Evolutionary conservation across 306 rosid genomes (phyloP).

Genomic region (Begonia loranthoides): DNA sequence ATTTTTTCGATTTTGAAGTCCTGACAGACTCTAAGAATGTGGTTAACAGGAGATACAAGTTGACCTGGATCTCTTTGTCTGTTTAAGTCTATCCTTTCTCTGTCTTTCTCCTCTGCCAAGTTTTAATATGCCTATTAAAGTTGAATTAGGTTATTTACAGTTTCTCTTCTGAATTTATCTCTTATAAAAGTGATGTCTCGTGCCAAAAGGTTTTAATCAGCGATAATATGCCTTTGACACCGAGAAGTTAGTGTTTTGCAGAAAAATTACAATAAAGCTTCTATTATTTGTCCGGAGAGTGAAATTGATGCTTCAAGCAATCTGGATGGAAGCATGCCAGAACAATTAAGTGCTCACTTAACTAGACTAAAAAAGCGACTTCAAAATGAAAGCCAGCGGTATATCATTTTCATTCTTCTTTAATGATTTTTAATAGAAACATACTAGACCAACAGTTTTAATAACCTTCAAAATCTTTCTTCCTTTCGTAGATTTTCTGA

Average conservation of each 20-base stretch:
- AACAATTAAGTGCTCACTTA: conserved; percentile 58
- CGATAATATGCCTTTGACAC: conserved; percentile 13
- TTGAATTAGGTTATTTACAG: conserved; percentile 1
- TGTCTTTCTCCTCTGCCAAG: no score
- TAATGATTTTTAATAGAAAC: conserved; percentile 3
- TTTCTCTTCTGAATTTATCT: not conserved
- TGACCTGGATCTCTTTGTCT: no score
- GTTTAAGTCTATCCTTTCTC: no score
- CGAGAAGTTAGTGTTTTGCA: conserved; percentile 28
- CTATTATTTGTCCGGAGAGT: conserved; percentile 53
- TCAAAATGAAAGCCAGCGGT: conserved; percentile 58
- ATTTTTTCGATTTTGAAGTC: no score
- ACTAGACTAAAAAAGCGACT: conserved; percentile 44
- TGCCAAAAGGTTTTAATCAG: not conserved
- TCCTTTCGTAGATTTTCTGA: conserved; percentile 38
- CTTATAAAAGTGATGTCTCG: not conserved
- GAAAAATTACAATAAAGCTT: conserved; percentile 57
- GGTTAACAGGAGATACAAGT: no score
- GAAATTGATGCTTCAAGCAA: conserved; percentile 55
- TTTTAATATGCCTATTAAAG: no score
- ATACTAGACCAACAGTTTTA: conserved; percentile 2
- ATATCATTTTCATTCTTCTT: conserved; percentile 9
- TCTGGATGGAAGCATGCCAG: conserved; percentile 57
- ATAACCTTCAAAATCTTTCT: conserved; percentile 1
- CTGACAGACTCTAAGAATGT: no score